phyloP scores from a whole-genome alignment of 2,329 filamentous ascomycete genomes.

The Furcasterigmium furcatum region DNA sequence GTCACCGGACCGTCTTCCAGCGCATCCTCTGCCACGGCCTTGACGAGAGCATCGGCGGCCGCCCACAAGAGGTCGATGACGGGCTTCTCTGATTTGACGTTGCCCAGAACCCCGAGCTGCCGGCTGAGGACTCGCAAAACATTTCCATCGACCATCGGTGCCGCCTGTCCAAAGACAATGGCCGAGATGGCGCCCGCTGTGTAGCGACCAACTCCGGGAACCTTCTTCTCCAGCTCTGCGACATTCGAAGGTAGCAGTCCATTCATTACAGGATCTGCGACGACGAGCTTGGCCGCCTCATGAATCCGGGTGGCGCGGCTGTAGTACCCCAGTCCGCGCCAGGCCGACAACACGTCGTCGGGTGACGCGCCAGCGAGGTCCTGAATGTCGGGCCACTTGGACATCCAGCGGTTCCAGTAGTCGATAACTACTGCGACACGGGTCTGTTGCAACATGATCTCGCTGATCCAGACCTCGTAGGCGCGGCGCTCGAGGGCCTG shows the following conservation, averaged over 20 bases:
- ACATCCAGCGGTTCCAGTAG: constrained; percentile 63
- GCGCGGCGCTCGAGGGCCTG: constrained; percentile 48
- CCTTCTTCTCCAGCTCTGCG: constrained; percentile 41
- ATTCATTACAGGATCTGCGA: constrained; percentile 31
- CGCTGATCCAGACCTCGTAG: constrained; percentile 65
- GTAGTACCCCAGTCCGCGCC: constrained; percentile 63
- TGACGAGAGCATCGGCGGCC: constrained; percentile 53
- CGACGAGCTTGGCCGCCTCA: constrained; percentile 50
- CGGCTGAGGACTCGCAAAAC: constrained; percentile 58
- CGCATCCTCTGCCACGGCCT: constrained; percentile 40
- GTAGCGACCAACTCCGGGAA: constrained; percentile 60
- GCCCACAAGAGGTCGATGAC: constrained; percentile 55
- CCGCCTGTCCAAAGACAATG: constrained; percentile 58
- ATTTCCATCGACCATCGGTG: constrained; percentile 62
- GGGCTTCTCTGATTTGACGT: constrained; percentile 52
- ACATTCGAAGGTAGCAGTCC: constrained; percentile 48
- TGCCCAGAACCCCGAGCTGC: constrained; percentile 54
- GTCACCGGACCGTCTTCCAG: constrained; percentile 8
- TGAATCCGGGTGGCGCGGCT: constrained; percentile 60
- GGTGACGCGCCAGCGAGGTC: constrained; percentile 49
- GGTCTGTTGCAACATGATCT: constrained; percentile 67
- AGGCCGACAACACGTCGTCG: constrained; percentile 55
- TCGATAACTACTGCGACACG: constrained; percentile 59
- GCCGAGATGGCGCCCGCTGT: constrained; percentile 61
- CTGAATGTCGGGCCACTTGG: constrained; percentile 55